Percentiles rank a stretch among this genome's conserved stretches.
These are phyloP conservation scores for Trematosphaeria pertusa DNA, from an alignment of 2,329 filamentous ascomycete genomes.

Conservation along the genomic window DNA sequence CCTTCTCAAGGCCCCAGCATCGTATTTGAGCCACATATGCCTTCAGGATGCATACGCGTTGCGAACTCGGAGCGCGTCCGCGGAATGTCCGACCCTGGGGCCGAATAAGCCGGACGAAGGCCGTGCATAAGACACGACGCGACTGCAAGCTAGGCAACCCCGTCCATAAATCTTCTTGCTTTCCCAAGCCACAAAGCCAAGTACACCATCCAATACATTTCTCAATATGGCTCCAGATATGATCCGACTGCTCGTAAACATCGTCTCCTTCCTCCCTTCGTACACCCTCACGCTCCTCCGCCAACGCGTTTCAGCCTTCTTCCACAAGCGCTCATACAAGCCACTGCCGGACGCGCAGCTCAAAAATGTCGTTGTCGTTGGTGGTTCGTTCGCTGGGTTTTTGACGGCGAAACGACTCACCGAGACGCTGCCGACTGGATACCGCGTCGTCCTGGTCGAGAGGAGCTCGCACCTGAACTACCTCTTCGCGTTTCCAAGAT, in stretches of 20 bases:
- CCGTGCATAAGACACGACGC: too few relatives aligned
- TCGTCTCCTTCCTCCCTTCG: background rate
- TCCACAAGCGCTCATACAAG: constrained; percentile 18
- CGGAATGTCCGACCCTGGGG: too few relatives aligned
- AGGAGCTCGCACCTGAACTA: constrained; percentile 68
- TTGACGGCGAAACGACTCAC: constrained; percentile 58
- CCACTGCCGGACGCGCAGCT: constrained; percentile 10
- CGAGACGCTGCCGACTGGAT: constrained; percentile 57
- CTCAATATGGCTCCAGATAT: constrained; percentile 4
- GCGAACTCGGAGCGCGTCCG: too few relatives aligned
- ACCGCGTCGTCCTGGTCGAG: constrained; percentile 64
- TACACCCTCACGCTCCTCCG: constrained; percentile 2
- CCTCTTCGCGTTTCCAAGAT: constrained; percentile 66
- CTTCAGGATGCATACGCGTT: too few relatives aligned
- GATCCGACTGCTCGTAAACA: background rate
- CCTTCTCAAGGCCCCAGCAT: too few relatives aligned
- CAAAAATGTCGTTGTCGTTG: constrained; percentile 63
- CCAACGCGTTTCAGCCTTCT: constrained; percentile 10
- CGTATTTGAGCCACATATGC: too few relatives aligned
- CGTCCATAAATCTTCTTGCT: background rate
- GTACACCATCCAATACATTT: background rate
- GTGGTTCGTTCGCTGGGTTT: constrained; percentile 65
- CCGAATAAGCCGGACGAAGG: too few relatives aligned
- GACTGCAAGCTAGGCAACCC: too few relatives aligned
- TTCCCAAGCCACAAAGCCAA: too few relatives aligned